Evolutionary conservation across 371 early-diverging fungal genomes (phyloP).

Genomic region (Fennellomyces sp.): DNA sequence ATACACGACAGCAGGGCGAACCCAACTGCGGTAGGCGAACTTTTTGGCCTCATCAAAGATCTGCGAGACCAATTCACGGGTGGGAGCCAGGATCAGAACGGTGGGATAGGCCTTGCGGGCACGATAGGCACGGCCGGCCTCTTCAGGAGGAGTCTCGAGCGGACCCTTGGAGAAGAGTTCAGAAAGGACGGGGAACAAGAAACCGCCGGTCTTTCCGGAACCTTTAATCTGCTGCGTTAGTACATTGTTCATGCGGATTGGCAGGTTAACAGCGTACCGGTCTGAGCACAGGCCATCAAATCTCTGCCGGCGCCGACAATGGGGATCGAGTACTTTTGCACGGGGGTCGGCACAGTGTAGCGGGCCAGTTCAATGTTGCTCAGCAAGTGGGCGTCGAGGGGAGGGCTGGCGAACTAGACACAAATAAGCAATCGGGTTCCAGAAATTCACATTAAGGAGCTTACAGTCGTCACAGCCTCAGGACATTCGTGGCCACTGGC

Average conservation of each 20-base stretch:
- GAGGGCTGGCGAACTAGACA: slow-evolving; percentile 73
- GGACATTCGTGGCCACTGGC: slow-evolving; percentile 86
- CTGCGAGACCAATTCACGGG: slow-evolving; percentile 92
- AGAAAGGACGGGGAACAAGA: slow-evolving; percentile 91
- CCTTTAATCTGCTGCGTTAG: slow-evolving; percentile 20
- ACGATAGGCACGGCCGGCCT: slow-evolving; percentile 66
- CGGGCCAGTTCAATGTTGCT: slow-evolving; percentile 91
- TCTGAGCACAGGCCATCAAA: slow-evolving; percentile 92
- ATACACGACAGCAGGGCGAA: slow-evolving; percentile 69
- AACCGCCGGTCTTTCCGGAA: slow-evolving; percentile 92
- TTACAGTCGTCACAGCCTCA: slow-evolving; percentile 61
- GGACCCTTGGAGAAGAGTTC: slow-evolving; percentile 92
- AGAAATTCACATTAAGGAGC: slow-evolving; percentile 59
- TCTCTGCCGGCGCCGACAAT: slow-evolving; percentile 81
- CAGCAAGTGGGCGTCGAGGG: slow-evolving; percentile 84
- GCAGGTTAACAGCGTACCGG: slow-evolving; percentile 44
- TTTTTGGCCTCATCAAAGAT: slow-evolving; percentile 53
- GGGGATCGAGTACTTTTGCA: slow-evolving; percentile 92
- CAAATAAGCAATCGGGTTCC: slow-evolving; percentile 91
- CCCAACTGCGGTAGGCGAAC: slow-evolving; percentile 45
- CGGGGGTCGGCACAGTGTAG: slow-evolving; percentile 95
- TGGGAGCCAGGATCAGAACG: slow-evolving; percentile 95
- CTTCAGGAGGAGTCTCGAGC: slow-evolving; percentile 53
- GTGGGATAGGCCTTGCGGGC: slow-evolving; percentile 87
- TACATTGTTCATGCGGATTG: slow-evolving; percentile 1